Percentiles rank a stretch among this genome's conserved stretches.
These are phyloP conservation scores for Polytrichum commune DNA, from an alignment of 225 moss, liverwort and hornwort genomes.

Conservation along the genomic window DNA sequence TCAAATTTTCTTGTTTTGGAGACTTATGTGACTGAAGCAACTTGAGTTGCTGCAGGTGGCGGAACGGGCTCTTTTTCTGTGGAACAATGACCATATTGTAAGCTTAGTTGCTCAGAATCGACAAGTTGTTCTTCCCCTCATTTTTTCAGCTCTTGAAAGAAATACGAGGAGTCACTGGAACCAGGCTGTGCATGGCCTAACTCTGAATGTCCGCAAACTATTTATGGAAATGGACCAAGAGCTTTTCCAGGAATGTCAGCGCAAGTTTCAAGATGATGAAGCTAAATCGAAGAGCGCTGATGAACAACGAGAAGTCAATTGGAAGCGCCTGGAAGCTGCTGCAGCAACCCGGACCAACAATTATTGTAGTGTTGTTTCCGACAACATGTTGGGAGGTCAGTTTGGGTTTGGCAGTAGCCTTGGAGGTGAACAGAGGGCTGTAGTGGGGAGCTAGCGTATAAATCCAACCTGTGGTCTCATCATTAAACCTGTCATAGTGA, in stretches of 20 bases:
- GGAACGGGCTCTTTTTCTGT: conserved; percentile 40
- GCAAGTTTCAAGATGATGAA: conserved; percentile 33
- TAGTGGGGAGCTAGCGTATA: conserved; percentile 23
- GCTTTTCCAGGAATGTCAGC: conserved; percentile 39
- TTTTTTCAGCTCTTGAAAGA: conserved; percentile 29
- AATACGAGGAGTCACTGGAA: conserved; percentile 38
- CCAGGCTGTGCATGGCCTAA: conserved; percentile 34
- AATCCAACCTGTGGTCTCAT: conserved; percentile 1
- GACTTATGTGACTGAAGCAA: neutral
- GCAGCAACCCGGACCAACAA: conserved; percentile 32
- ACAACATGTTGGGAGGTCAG: conserved; percentile 28
- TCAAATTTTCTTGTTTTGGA: no score
- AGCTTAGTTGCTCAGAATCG: conserved; percentile 41
- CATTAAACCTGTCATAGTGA: neutral
- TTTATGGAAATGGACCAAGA: conserved; percentile 43
- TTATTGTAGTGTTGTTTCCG: conserved; percentile 30
- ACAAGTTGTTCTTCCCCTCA: conserved; percentile 43
- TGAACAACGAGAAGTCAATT: conserved; percentile 29
- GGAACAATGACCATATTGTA: conserved; percentile 49
- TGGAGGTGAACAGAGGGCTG: conserved; percentile 29
- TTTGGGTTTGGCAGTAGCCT: conserved; percentile 26
- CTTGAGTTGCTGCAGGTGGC: conserved; percentile 28
- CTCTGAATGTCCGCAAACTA: conserved; percentile 36
- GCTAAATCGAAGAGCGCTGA: conserved; percentile 19
- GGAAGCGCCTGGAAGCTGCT: conserved; percentile 35